Evolutionary conservation across 257 asterid genomes (phyloP).

Genomic region (Solanum lignicaule): DNA sequence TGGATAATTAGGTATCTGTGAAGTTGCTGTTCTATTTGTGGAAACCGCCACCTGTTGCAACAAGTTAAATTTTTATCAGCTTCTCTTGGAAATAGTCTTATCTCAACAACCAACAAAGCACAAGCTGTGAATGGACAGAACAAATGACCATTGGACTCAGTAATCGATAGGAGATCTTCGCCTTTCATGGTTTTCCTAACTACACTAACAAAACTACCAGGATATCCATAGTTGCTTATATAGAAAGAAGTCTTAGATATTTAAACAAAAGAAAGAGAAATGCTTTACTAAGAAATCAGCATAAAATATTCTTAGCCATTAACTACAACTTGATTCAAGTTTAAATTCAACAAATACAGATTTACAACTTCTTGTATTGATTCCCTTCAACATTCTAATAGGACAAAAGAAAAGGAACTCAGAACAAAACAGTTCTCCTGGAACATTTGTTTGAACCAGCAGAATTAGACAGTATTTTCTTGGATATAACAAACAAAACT

Average conservation of each 20-base stretch:
- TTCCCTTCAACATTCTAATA: not conserved
- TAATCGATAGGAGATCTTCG: too few relatives aligned
- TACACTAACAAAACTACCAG: not conserved
- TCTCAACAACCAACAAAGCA: not conserved
- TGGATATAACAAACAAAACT: not conserved
- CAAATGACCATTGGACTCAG: not conserved
- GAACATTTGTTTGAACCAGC: not conserved
- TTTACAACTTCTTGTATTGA: not conserved
- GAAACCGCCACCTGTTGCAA: slow-evolving; percentile 75
- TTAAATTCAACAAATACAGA: not conserved
- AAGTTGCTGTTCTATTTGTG: slow-evolving; percentile 70
- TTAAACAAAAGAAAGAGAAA: not conserved
- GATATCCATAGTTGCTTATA: not conserved
- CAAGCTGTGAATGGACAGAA: not conserved
- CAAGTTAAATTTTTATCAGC: slow-evolving; percentile 1
- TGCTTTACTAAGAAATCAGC: not conserved
- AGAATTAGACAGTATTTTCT: not conserved
- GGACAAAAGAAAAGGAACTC: not conserved
- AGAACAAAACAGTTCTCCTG: not conserved
- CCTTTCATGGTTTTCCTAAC: not conserved
- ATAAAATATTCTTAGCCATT: not conserved
- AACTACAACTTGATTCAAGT: not conserved
- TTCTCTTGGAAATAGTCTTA: not conserved
- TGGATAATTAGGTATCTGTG: slow-evolving; percentile 81
- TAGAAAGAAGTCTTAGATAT: not conserved